These are phyloP conservation scores for Toxoplasma gondii DNA, from an alignment of 169 alveolate species.

Conservation along the genomic window DNA sequence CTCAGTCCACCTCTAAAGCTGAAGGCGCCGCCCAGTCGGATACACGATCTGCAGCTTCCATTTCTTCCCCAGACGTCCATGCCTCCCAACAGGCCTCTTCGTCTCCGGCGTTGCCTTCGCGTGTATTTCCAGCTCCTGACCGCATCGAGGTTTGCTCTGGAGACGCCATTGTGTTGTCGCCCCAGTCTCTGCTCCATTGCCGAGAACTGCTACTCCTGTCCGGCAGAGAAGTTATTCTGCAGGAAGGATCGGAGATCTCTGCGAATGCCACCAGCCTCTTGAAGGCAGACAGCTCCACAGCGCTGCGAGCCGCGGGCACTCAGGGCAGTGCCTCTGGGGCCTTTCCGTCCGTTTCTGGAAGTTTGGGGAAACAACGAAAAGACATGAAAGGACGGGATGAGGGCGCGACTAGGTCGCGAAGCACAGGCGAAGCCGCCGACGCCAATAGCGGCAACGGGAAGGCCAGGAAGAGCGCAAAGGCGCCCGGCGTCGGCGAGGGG, in stretches of 20 bases:
- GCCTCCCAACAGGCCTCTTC: not conserved
- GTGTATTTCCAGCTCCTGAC: not conserved
- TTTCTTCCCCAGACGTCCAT: too few relatives aligned
- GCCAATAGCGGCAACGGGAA: not conserved
- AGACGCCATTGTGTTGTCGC: slow-evolving; percentile 38
- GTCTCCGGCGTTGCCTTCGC: not conserved
- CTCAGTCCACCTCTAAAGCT: too few relatives aligned
- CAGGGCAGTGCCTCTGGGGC: not conserved
- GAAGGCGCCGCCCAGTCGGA: too few relatives aligned
- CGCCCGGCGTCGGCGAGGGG: too few relatives aligned
- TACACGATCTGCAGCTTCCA: too few relatives aligned
- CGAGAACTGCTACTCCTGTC: slow-evolving; percentile 24
- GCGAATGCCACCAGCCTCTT: slow-evolving; percentile 42
- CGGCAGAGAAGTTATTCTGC: slow-evolving; percentile 17
- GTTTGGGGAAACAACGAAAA: not conserved
- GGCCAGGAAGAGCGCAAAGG: not conserved
- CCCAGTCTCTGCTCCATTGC: slow-evolving; percentile 44
- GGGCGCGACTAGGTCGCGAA: too few relatives aligned
- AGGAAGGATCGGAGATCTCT: slow-evolving; percentile 38
- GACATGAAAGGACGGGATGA: too few relatives aligned
- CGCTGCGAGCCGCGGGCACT: not conserved
- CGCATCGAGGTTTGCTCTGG: slow-evolving; percentile 46
- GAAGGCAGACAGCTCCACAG: not conserved
- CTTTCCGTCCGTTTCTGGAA: not conserved
- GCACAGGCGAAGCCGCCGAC: not conserved